Percentiles rank a stretch among this genome's conserved stretches.
These are phyloP conservation scores for Fraxinus floribunda DNA, from an alignment of 305 asterid genomes.

Conservation along the genomic window DNA sequence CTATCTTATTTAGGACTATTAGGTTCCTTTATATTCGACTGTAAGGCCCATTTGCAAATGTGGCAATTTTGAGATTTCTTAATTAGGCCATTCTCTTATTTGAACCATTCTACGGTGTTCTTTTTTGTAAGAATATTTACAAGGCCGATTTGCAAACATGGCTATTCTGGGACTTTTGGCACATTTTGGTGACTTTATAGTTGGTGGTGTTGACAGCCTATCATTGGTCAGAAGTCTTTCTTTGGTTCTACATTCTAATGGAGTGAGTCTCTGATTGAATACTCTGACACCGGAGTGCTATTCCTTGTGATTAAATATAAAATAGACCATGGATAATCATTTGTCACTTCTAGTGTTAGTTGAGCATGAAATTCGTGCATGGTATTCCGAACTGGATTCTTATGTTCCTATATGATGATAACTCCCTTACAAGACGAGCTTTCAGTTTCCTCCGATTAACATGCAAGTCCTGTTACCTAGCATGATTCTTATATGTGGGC, in stretches of 20 bases:
- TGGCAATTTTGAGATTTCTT: background rate
- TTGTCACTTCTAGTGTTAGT: background rate
- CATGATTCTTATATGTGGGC: background rate
- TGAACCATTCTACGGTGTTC: background rate
- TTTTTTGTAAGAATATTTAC: background rate
- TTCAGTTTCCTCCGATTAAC: conserved; percentile 1
- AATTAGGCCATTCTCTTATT: background rate
- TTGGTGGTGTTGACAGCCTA: background rate
- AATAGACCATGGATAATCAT: background rate
- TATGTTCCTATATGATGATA: background rate
- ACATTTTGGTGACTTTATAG: background rate
- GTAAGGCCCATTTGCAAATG: background rate
- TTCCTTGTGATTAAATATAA: background rate
- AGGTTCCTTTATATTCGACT: background rate
- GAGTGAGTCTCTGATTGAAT: background rate
- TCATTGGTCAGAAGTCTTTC: background rate
- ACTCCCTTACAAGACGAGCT: conserved; percentile 11
- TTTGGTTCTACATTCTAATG: background rate
- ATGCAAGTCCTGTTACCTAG: background rate
- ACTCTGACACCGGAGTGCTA: background rate
- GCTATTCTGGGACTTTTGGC: background rate
- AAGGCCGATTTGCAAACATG: background rate
- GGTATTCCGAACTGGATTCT: background rate
- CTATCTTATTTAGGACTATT: background rate
- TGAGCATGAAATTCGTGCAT: background rate